Conservation (phyloP, 768 basidiomycete genomes). For the Ramaria rubella region DNA sequence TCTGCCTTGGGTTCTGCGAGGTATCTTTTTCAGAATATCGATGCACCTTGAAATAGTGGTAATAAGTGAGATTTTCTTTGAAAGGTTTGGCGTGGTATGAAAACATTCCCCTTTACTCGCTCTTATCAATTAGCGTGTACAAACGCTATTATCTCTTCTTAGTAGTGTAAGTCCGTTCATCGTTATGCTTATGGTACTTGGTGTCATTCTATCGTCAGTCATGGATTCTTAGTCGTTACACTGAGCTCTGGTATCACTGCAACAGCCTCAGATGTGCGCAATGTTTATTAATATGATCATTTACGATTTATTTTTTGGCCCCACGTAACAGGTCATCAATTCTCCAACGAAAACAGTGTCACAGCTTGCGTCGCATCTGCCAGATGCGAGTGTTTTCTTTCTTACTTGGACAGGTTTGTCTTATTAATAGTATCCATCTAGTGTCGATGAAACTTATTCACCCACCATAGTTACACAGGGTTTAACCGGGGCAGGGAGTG, state of each 20-base stretch:
- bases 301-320: neutral
- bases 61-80: neutral
- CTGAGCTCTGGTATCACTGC: slow-evolving; percentile 53
- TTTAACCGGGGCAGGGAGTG: slow-evolving; percentile 44
- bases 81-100: slow-evolving; percentile 57
- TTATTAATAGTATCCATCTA: neutral
- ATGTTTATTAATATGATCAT: neutral
- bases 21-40: slow-evolving; percentile 22
- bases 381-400: slow-evolving; percentile 55
- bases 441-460: neutral
- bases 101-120: slow-evolving; percentile 60
- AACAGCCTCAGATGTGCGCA: slow-evolving; percentile 20
- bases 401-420: slow-evolving; percentile 48
- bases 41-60: neutral
- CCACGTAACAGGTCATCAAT: slow-evolving; percentile 30
- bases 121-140: slow-evolving; percentile 67
- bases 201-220: slow-evolving; percentile 33
- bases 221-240: slow-evolving; percentile 70
- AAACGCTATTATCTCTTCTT: slow-evolving; percentile 66
- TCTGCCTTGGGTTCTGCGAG: slow-evolving; percentile 50
- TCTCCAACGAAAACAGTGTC: slow-evolving; percentile 39
- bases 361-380: slow-evolving; percentile 42
- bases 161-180: slow-evolving; percentile 33
- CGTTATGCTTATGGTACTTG: neutral
- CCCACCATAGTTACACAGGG: slow-evolving; percentile 40